phyloP scores from a whole-genome alignment of 192 early-diverging fungal genomes.

The Obelidium mucronatum region DNA sequence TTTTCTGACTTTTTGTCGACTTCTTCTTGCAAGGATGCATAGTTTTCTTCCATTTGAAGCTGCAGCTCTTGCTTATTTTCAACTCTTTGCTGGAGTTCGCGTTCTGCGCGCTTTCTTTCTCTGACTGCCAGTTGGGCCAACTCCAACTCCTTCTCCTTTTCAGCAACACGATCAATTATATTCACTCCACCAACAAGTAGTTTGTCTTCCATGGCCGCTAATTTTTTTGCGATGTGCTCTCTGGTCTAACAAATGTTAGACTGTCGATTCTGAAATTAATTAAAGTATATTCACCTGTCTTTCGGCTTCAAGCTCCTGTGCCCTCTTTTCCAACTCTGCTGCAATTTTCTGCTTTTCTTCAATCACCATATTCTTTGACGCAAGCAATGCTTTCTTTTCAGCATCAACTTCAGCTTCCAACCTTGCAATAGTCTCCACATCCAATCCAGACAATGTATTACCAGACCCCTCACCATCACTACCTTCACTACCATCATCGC shows the following conservation, averaged over 20 bases:
- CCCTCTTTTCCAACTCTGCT: conserved; percentile 59
- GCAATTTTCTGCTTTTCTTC: conserved; percentile 63
- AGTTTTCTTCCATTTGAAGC: conserved; percentile 67
- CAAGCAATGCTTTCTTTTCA: conserved; percentile 57
- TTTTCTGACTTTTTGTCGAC: conserved; percentile 71
- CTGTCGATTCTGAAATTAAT: not conserved
- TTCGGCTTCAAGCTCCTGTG: conserved; percentile 59
- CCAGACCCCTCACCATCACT: conserved; percentile 25
- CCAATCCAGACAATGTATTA: conserved; percentile 51
- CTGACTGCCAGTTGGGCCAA: conserved; percentile 49
- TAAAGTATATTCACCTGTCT: conserved; percentile 31
- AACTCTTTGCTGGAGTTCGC: conserved; percentile 56
- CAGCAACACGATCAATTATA: conserved; percentile 59
- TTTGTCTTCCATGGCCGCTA: conserved; percentile 61
- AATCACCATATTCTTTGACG: conserved; percentile 63
- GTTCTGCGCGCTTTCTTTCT: conserved; percentile 54
- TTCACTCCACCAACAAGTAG: conserved; percentile 66
- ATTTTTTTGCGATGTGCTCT: conserved; percentile 50
- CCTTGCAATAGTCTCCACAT: conserved; percentile 58
- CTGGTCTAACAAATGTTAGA: conserved; percentile 34
- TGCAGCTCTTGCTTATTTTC: conserved; percentile 64
- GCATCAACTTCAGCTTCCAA: conserved; percentile 65
- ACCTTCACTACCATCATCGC: conserved; percentile 27
- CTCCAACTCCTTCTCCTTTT: conserved; percentile 59
- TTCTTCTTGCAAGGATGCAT: conserved; percentile 69